phyloP scores from a whole-genome alignment of 2,329 filamentous ascomycete species.

The Fusarium tuaranense region DNA sequence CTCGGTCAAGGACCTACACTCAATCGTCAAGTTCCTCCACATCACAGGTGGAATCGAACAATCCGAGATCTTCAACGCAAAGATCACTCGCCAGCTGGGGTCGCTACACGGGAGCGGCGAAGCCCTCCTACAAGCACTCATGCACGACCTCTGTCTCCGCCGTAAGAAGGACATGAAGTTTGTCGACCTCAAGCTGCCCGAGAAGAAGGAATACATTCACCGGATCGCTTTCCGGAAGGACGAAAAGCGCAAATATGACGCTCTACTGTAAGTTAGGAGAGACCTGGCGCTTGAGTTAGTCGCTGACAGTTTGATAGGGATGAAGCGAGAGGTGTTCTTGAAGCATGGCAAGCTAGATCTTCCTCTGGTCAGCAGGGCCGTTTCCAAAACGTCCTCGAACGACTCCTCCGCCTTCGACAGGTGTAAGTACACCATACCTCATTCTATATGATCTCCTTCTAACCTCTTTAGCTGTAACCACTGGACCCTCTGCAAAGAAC shows the following conservation, averaged over 20 bases:
- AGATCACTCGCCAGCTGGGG: slow-evolving; percentile 72
- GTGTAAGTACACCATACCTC: slow-evolving; percentile 56
- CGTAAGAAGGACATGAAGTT: slow-evolving; percentile 91
- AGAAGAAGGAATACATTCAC: slow-evolving; percentile 82
- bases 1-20: slow-evolving; percentile 83
- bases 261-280: slow-evolving; percentile 66
- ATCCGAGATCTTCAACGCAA: slow-evolving; percentile 77
- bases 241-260: slow-evolving; percentile 82
- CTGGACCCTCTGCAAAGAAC: slow-evolving; percentile 83
- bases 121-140: slow-evolving; percentile 77
- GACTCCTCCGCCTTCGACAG: slow-evolving; percentile 85
- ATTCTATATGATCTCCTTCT: neutral
- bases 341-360: slow-evolving; percentile 65
- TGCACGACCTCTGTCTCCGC: slow-evolving; percentile 83
- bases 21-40: slow-evolving; percentile 80
- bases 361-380: slow-evolving; percentile 60
- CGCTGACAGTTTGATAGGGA: slow-evolving; percentile 54
- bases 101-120: slow-evolving; percentile 68
- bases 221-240: slow-evolving; percentile 78
- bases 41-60: slow-evolving; percentile 82
- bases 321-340: slow-evolving; percentile 80
- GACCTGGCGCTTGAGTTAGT: fast-evolving
- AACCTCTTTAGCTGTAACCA: slow-evolving; percentile 77
- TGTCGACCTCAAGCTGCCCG: slow-evolving; percentile 82
- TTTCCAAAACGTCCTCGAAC: slow-evolving; percentile 83